Percentiles rank a stretch among this genome's conserved stretches.
Evolutionary conservation across 2,329 filamentous ascomycete species (phyloP).

Genomic region (Clarireedia monteithiana): DNA sequence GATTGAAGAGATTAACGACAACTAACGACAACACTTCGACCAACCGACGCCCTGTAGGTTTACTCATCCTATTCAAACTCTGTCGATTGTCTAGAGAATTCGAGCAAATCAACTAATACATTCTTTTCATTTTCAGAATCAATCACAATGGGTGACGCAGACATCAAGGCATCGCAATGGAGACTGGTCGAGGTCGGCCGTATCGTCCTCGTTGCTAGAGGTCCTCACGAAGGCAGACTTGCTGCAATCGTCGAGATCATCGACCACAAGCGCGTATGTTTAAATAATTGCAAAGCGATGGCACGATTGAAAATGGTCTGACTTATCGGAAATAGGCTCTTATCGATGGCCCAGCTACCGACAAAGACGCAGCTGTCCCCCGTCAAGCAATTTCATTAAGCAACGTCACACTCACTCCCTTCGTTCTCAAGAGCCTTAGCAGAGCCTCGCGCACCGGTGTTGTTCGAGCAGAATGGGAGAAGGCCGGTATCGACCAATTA

Average conservation of each 20-base stretch:
- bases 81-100: background rate
- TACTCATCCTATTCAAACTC: slow-evolving; percentile 13
- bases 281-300: slow-evolving; percentile 3
- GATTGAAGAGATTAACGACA: slow-evolving; percentile 8
- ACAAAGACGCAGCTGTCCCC: slow-evolving; percentile 70
- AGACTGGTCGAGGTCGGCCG: slow-evolving; percentile 95
- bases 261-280: slow-evolving; percentile 99
- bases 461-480: slow-evolving; percentile 86
- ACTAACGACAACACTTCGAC: slow-evolving; percentile 25
- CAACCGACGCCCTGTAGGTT: slow-evolving; percentile 27
- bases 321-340: slow-evolving; percentile 60
- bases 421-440: slow-evolving; percentile 80
- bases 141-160: slow-evolving; percentile 74
- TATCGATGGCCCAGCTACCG: slow-evolving; percentile 85
- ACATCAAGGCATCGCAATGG: slow-evolving; percentile 78
- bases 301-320: slow-evolving; percentile 18
- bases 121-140: slow-evolving; percentile 36
- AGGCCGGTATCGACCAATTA: slow-evolving; percentile 84
- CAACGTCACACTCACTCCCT: slow-evolving; percentile 79
- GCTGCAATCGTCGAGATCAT: slow-evolving; percentile 98
- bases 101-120: slow-evolving; percentile 7
- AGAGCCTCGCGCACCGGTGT: slow-evolving; percentile 74
- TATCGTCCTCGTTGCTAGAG: slow-evolving; percentile 79
- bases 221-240: slow-evolving; percentile 77
- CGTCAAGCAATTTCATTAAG: slow-evolving; percentile 80